These are phyloP conservation scores for Colletotrichum sp. DNA, from an alignment of 2,329 filamentous ascomycete genomes.

Conservation along the genomic window DNA sequence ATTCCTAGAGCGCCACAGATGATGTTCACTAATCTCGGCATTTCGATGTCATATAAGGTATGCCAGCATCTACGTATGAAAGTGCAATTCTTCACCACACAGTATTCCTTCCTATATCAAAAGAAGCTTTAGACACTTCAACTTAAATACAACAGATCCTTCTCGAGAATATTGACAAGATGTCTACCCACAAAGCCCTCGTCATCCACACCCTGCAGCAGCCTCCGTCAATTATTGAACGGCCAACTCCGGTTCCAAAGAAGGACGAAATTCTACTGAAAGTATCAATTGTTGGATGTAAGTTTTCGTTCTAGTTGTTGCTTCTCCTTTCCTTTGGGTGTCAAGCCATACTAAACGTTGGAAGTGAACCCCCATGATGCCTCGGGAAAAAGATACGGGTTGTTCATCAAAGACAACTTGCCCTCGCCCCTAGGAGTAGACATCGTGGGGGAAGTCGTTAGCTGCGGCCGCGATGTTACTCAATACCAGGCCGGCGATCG, in stretches of 20 bases:
- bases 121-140: not conserved
- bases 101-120: not conserved
- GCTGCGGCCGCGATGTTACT: not conserved
- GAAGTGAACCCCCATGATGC: not conserved
- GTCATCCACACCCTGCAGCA: not conserved
- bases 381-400: not conserved
- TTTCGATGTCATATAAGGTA: not conserved
- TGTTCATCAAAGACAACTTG: not conserved
- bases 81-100: not conserved
- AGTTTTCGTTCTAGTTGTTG: not conserved
- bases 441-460: not conserved
- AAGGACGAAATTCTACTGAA: not conserved
- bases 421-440: not conserved
- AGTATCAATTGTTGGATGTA: not conserved
- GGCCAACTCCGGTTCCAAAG: not conserved
- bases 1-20: not conserved
- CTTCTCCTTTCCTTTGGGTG: not conserved
- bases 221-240: not conserved
- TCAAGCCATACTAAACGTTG: not conserved
- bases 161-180: not conserved
- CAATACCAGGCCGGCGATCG: not conserved
- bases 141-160: not conserved
- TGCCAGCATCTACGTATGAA: not conserved
- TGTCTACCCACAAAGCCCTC: not conserved
- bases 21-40: not conserved